Base-by-base conservation (phyloP, 345 rosid species). In the Linum usitatissimum region DNA sequence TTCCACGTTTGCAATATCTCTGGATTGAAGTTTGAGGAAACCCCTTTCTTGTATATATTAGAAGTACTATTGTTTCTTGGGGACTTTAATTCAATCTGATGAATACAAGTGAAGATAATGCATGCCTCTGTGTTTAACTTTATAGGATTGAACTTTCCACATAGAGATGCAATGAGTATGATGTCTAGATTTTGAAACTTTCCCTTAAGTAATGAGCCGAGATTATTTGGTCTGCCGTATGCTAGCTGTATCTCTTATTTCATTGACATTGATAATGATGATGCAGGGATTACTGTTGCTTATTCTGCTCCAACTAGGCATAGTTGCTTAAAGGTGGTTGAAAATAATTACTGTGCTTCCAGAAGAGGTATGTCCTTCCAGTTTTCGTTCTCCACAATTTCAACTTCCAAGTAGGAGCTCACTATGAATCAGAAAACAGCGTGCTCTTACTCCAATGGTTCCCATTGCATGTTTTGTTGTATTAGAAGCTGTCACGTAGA, bases 311-410 rank as follows among this genome's bases (percentile, higher is more conserved):
- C 96, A 66, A 71, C 74, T 68, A 83, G 95, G 66, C 86, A 86
- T 79, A 85, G 81, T 78, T 85, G 89, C 81, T 80, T 92, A 53
- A 85, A 77, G 70, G 84, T 92, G 53, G 95, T 92, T 42, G 98
- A 89, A 64, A 92, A 92, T 72, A 85, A 80, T 72, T 92, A 80
- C 75, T 91, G 98, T 73, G 86, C 96, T 64, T 91, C 98, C n/a
- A 83, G 78, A 81, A 81, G 92, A 73, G 96, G 98, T 86, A 72
- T 67, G 66, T n/a, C 3, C 36, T 54, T 54, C 40, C 63, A 48
- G 57, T 55, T 23, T 19, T n/a, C n/a, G 2, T 18, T 19, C 3
- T 18, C 21, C 21, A 31, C 36, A 31, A 3, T 55, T 42, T 42
- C 49, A n/a, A n/a, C n/a, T 8, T 42, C 12, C 10, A 14, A 42